Conservation (phyloP, 345 rosid species). For the Combretum micranthum region DNA sequence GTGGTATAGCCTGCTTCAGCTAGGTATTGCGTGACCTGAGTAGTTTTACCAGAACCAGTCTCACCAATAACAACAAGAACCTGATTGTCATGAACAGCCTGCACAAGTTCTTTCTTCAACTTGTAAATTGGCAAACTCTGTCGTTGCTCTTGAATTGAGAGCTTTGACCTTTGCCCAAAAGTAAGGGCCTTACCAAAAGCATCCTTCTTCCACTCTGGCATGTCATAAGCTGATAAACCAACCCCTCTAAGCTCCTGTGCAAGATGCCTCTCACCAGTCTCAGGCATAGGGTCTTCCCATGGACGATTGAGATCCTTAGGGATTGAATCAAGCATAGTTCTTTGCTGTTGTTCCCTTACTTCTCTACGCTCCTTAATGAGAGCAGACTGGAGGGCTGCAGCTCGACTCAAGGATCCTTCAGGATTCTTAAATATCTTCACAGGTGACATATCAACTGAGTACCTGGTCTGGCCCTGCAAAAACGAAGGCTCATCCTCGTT, state of each 20-base stretch:
- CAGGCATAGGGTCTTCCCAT: constrained; percentile 96
- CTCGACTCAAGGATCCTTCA: constrained; percentile 86
- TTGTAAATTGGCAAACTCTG: constrained; percentile 89
- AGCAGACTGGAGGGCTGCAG: constrained; percentile 92
- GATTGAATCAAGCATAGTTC: constrained; percentile 86
- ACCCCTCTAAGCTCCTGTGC: constrained; percentile 92
- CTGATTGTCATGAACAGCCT: constrained; percentile 82
- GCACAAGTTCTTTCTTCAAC: constrained; percentile 73
- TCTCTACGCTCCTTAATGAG: constrained; percentile 82
- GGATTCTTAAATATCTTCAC: constrained; percentile 93
- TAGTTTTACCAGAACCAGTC: constrained; percentile 84
- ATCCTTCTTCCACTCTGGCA: constrained; percentile 97
- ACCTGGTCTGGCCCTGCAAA: constrained; percentile 70
- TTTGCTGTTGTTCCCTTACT: constrained; percentile 74
- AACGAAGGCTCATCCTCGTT: constrained; percentile 88
- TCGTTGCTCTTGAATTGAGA: constrained; percentile 85
- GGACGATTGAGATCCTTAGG: constrained; percentile 98
- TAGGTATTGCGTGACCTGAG: constrained; percentile 82
- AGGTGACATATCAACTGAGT: constrained; percentile 71
- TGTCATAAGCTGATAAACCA: constrained; percentile 79
- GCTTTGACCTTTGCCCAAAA: constrained; percentile 76
- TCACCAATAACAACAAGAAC: constrained; percentile 82
- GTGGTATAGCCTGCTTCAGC: constrained; percentile 76
- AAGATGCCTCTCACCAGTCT: constrained; percentile 85
- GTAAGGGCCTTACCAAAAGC: constrained; percentile 73